A percentile compares a stretch with the other conserved stretches of the same genome.
These are phyloP conservation scores for Cyclanthera cordifolia DNA, from an alignment of 306 rosid genomes.

Conservation along the genomic window DNA sequence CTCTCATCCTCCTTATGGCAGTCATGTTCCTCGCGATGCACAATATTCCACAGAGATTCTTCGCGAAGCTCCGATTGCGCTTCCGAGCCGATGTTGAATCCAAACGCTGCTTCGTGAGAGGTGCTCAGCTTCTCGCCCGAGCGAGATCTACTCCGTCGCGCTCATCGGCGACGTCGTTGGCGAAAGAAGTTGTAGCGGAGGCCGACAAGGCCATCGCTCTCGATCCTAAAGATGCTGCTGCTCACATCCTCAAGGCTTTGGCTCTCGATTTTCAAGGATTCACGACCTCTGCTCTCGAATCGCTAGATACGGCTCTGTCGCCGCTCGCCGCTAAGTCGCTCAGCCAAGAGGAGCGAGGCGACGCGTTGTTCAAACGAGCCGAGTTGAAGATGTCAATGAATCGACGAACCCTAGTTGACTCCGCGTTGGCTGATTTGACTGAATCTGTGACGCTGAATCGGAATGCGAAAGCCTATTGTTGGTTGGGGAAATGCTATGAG, in stretches of 20 bases:
- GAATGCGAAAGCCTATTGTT: slow-evolving; percentile 40
- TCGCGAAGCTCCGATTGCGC: slow-evolving; percentile 37
- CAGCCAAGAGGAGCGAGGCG: slow-evolving; percentile 44
- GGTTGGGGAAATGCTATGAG: slow-evolving; percentile 67
- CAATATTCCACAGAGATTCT: slow-evolving; percentile 43
- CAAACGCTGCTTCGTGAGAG: slow-evolving; percentile 66
- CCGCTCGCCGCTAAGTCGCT: slow-evolving; percentile 53
- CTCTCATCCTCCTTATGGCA: slow-evolving; percentile 24
- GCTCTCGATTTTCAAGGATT: slow-evolving; percentile 67
- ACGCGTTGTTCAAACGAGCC: slow-evolving; percentile 67
- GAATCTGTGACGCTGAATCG: slow-evolving; percentile 35
- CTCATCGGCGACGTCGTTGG: slow-evolving; percentile 17
- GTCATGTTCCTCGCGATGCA: slow-evolving; percentile 47
- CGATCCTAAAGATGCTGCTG: slow-evolving; percentile 74
- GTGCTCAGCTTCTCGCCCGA: slow-evolving; percentile 65
- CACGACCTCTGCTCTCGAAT: slow-evolving; percentile 62
- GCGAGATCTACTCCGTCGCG: slow-evolving; percentile 41
- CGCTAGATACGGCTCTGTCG: slow-evolving; percentile 63
- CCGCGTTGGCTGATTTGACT: slow-evolving; percentile 36
- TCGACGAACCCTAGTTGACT: slow-evolving; percentile 34
- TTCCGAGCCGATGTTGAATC: slow-evolving; percentile 29
- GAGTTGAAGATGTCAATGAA: slow-evolving; percentile 49
- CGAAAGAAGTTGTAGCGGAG: slow-evolving; percentile 29
- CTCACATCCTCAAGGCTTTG: slow-evolving; percentile 63
- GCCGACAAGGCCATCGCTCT: slow-evolving; percentile 61